Conservation (phyloP, 2,329 filamentous ascomycete species). For the Furcasterigmium furcatum region DNA sequence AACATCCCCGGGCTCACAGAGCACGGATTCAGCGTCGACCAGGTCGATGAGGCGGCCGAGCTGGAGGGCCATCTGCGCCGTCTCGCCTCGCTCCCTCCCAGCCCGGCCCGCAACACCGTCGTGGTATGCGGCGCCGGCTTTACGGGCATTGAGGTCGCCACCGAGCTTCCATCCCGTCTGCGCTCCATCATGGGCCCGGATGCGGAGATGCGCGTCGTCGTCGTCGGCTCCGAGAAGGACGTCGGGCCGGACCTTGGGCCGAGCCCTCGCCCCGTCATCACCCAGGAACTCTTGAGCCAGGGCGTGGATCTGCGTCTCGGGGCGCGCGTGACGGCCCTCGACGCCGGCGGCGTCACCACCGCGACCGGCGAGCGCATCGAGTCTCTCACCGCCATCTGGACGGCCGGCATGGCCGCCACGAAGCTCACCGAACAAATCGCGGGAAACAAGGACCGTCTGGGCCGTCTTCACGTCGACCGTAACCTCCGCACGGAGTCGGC, state of each 20-base stretch:
- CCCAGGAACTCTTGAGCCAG: constrained; percentile 21
- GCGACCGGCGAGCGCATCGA: constrained; percentile 26
- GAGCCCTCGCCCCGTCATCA: constrained; percentile 26
- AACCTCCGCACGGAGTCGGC: constrained; percentile 20
- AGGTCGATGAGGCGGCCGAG: constrained; percentile 17
- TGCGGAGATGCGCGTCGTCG: constrained; percentile 15
- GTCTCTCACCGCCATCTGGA: constrained; percentile 30
- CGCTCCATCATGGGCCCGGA: constrained; percentile 12
- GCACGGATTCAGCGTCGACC: constrained; percentile 30
- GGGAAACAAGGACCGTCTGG: constrained; percentile 19
- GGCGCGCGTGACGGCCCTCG: constrained; percentile 18
- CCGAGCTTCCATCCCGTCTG: constrained; percentile 25
- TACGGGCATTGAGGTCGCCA: constrained; percentile 27
- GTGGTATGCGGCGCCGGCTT: constrained; percentile 30
- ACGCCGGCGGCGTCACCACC: constrained; percentile 18
- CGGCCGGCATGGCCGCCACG: constrained; percentile 27
- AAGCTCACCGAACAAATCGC: constrained; percentile 27
- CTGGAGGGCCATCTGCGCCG: constrained; percentile 24
- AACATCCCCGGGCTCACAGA: constrained; percentile 22
- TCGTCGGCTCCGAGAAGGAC: constrained; percentile 22
- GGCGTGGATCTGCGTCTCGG: constrained; percentile 25
- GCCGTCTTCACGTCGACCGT: constrained; percentile 23
- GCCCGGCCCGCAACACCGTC: constrained; percentile 25
- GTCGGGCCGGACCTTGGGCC: constrained; percentile 28
- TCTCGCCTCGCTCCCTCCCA: constrained; percentile 17